Evolutionary conservation across 768 basidiomycete genomes (phyloP), one percentile per base, ranked within the genome.

Genomic region (Paxillus involutus): DNA sequence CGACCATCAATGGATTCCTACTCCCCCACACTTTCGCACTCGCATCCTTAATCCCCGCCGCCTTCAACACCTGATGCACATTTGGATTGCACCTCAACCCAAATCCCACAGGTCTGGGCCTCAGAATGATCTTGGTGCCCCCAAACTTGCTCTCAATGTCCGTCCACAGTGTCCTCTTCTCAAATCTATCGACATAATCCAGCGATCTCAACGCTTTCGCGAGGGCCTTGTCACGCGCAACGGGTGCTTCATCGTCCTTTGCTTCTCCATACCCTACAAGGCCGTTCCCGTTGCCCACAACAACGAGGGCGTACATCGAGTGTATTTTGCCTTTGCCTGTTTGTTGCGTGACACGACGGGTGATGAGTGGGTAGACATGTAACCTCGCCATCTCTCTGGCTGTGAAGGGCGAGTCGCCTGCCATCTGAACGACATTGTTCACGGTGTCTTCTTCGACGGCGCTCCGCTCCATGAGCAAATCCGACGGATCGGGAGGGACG

Each of bases 21-120:
- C 91, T 94, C 14, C 96, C 94, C 84, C 91, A 91, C 17, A 98
- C 90, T 73, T 97, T 98, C 30, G 91, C 96, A 60, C 91, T 94
- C 41, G 91, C 80, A 72, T 99, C 96, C 69, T 92, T 89, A 73
- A 99, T 90, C 11, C 96, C 97, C 0, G 94, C 95, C 0, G 94
- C 94, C 60, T 91, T 90, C 64, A 95, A 79, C 40, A 99, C 81
- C 64, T 87, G 83, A 70, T 99, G 94, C 49, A 99, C 73, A 64
- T 86, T 82, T 1, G 93, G 94, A 63, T 95, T 93, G 66, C 91
- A 92, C 53, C 86, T 79, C 52, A 99, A 75, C 7, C 97, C 97
- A 68, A 98, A 98, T 2, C 97, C 97, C 66, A 91, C 82, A 7
- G 89, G 88, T 32, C 88, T 78, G 0, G 89, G 90, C 24, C 96